phyloP scores from a whole-genome alignment of 495 filamentous ascomycete genomes.

The Lophiostoma macrostomum region DNA sequence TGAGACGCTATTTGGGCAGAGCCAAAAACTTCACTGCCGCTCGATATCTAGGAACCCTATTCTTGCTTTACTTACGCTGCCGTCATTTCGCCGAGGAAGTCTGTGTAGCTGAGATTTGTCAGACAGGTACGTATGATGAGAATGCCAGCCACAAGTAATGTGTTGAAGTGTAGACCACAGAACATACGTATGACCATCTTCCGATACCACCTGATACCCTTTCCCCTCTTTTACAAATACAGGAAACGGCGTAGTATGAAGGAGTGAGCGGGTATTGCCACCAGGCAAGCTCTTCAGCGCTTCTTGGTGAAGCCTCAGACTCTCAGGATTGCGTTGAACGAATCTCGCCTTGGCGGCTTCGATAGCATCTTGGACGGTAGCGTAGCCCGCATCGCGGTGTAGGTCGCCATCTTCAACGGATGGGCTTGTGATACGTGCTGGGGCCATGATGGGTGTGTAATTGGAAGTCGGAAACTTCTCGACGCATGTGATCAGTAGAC shows the following conservation, averaged over 20 bases:
- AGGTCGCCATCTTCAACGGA: constrained; percentile 3
- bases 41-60: too few relatives aligned
- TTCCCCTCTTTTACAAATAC: constrained; percentile 44
- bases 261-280: constrained; percentile 59
- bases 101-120: constrained; percentile 34
- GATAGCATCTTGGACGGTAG: constrained; percentile 5
- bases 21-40: too few relatives aligned
- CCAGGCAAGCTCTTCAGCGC: constrained; percentile 48
- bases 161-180: not conserved
- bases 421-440: not conserved
- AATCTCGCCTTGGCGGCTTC: constrained; percentile 13
- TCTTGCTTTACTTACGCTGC: too few relatives aligned
- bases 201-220: constrained; percentile 40
- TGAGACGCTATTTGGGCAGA: too few relatives aligned
- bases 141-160: not conserved
- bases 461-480: not conserved
- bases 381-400: constrained; percentile 1
- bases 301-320: constrained; percentile 23
- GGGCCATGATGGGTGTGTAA: constrained; percentile 1
- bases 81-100: constrained; percentile 53
- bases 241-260: constrained; percentile 58
- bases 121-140: constrained; percentile 29
- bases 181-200: constrained; percentile 47
- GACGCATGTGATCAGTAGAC: too few relatives aligned
- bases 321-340: constrained; percentile 8